Conservation (phyloP, 2,329 filamentous ascomycete species). For the Pseudovirgaria hyperparasitica region DNA sequence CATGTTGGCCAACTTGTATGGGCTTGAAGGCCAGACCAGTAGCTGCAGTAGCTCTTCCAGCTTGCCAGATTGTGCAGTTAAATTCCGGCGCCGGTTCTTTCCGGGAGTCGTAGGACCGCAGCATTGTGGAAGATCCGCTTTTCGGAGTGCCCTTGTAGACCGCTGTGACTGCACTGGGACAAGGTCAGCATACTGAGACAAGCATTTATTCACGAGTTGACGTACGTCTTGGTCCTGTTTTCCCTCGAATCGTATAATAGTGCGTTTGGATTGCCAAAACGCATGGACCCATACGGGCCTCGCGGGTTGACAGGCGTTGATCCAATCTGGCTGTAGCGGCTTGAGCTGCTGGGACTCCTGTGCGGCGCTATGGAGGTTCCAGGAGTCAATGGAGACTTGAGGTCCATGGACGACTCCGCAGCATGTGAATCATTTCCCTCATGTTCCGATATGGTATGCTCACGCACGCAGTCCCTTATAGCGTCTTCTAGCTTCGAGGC, state of each 20-base stretch:
- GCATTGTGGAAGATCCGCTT: constrained; percentile 52
- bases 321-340: constrained; percentile 68
- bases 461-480: constrained; percentile 75
- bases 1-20: constrained; percentile 81
- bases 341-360: constrained; percentile 66
- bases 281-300: constrained; percentile 27
- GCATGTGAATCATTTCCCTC: constrained; percentile 66
- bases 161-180: constrained; percentile 67
- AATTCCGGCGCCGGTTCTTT: constrained; percentile 84
- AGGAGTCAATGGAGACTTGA: constrained; percentile 26
- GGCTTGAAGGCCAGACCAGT: constrained; percentile 93
- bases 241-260: constrained; percentile 79
- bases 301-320: constrained; percentile 44
- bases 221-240: constrained; percentile 80
- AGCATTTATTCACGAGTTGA: constrained; percentile 7
- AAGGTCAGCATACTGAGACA: constrained; percentile 8
- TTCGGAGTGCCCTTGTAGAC: constrained; percentile 73
- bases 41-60: constrained; percentile 83
- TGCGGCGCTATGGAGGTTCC: constrained; percentile 23
- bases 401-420: constrained; percentile 27
- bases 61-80: constrained; percentile 94
- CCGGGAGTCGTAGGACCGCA: constrained; percentile 91
- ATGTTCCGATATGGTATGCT: constrained; percentile 61
- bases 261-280: constrained; percentile 73
- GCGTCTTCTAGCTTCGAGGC: constrained; percentile 90